Base-by-base conservation (phyloP, 169 alveolate species). In the Cryptosporidium ubiquitum region DNA sequence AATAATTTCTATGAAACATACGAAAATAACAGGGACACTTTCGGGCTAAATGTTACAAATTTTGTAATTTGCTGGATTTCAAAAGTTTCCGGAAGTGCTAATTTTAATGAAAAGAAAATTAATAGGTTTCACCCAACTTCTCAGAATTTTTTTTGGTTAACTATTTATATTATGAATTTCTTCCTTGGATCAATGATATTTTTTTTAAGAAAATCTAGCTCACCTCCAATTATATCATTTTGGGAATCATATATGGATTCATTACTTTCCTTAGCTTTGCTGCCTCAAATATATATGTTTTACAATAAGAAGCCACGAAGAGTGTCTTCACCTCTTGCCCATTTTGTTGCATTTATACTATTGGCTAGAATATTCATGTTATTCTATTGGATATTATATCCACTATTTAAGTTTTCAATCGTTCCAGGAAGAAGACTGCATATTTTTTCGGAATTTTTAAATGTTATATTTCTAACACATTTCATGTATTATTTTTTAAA, bases 241-340 rank as follows among this genome's bases (percentile, higher is more conserved):
- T 92, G 92, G 92, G 94, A 92, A 55, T 92, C 93, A 71, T 92
- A 75, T 85, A 86, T 91, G 71, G 94, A 92, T 84, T 68, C 86
- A 51, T 66, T 91, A 44, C 86, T 91, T 20, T 89, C 94, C 31
- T 57, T 92, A 1, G 94, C 94, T 14, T 86, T 92, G 40, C 52
- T 92, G 14, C 94, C 94, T 3, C 94, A 92, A 58, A 86, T 92
- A 29, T 84, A 37, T 61, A 92, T 92, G 94, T 92, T 92, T 57
- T 92, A 89, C 70, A 91, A 84, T 84, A 85, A 84, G 39, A 66
- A 91, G 23, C 94, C 93, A 20, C 91, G 94, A 16, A 91, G 64
- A 68, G 92, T 92, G n/a, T 42, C 91, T 35, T 58, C 84, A 26
- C 89, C 84, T 18, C 70, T 92, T 29, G 93, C 92, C 5, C 86